Evolutionary conservation across 148 eudicot species (phyloP).

Genomic region (Silene latifolia): DNA sequence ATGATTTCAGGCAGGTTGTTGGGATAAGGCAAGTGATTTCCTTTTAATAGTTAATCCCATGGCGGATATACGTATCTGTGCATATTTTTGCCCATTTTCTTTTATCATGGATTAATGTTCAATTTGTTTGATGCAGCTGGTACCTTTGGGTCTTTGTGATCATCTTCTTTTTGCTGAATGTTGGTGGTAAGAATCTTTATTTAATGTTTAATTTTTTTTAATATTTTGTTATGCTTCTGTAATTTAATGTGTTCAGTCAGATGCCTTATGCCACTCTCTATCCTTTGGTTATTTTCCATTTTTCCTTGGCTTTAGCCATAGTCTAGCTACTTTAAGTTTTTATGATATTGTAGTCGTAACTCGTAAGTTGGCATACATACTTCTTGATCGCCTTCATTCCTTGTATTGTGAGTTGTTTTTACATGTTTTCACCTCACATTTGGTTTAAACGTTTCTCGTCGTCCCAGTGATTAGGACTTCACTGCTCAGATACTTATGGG

Average conservation of each 20-base stretch:
- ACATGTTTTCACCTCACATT: neutral
- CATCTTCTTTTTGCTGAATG: constrained; percentile 82
- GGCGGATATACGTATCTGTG: neutral
- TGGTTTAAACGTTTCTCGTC: neutral
- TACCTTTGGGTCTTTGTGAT: constrained; percentile 87
- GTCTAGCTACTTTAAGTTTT: too few relatives aligned
- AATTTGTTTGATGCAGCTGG: constrained; percentile 67
- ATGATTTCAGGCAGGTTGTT: constrained; percentile 83
- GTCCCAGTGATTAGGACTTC: too few relatives aligned
- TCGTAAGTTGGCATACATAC: constrained; percentile 95
- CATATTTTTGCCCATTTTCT: neutral
- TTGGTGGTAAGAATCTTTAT: constrained; percentile 52
- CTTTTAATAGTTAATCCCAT: neutral
- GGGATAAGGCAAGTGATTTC: constrained; percentile 69
- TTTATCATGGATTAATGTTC: neutral
- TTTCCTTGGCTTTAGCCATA: too few relatives aligned
- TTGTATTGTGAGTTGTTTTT: constrained; percentile 37
- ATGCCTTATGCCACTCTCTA: too few relatives aligned
- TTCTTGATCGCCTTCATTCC: constrained; percentile 97
- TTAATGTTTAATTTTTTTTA: neutral
- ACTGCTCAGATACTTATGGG: too few relatives aligned
- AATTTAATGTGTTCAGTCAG: too few relatives aligned
- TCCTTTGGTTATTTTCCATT: too few relatives aligned
- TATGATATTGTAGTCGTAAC: neutral
- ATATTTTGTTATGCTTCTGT: neutral